phyloP scores from a whole-genome alignment of 2,329 filamentous ascomycete genomes.

The Lachnellula arida region DNA sequence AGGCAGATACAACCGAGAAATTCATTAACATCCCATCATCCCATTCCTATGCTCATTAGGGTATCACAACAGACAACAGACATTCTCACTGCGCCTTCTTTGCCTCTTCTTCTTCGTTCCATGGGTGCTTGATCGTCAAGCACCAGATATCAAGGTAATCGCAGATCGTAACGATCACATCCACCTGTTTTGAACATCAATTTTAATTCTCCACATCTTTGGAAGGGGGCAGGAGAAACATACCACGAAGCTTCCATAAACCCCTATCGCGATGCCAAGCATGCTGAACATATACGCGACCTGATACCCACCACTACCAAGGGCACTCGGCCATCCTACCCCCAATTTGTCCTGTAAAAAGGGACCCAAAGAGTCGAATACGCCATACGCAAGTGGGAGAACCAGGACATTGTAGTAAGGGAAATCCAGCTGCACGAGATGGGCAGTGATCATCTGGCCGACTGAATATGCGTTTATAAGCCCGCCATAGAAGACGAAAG shows the following conservation, averaged over 20 bases:
- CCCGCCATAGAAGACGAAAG: slow-evolving; percentile 84
- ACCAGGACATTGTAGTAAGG: slow-evolving; percentile 86
- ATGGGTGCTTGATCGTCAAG: slow-evolving; percentile 87
- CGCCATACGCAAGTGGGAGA: slow-evolving; percentile 70
- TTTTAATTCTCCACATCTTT: neutral
- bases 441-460: slow-evolving; percentile 91
- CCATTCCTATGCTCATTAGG: neutral
- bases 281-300: slow-evolving; percentile 87
- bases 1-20: neutral
- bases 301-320: slow-evolving; percentile 78
- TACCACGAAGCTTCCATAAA: slow-evolving; percentile 95
- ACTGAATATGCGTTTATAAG: slow-evolving; percentile 93
- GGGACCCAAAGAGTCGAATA: slow-evolving; percentile 77
- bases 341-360: slow-evolving; percentile 50
- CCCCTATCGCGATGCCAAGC: slow-evolving; percentile 75
- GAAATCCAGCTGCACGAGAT: slow-evolving; percentile 82
- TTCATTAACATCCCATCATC: neutral
- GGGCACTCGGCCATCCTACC: slow-evolving; percentile 68
- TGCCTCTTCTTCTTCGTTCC: slow-evolving; percentile 36
- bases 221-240: slow-evolving; percentile 18
- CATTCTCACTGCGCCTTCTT: slow-evolving; percentile 25
- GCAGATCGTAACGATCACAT: slow-evolving; percentile 96
- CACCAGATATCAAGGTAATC: slow-evolving; percentile 99
- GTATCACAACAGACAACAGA: neutral
- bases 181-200: slow-evolving; percentile 44